phyloP scores from a whole-genome alignment of 2,329 filamentous ascomycete genomes.

The Alternaria panax region DNA sequence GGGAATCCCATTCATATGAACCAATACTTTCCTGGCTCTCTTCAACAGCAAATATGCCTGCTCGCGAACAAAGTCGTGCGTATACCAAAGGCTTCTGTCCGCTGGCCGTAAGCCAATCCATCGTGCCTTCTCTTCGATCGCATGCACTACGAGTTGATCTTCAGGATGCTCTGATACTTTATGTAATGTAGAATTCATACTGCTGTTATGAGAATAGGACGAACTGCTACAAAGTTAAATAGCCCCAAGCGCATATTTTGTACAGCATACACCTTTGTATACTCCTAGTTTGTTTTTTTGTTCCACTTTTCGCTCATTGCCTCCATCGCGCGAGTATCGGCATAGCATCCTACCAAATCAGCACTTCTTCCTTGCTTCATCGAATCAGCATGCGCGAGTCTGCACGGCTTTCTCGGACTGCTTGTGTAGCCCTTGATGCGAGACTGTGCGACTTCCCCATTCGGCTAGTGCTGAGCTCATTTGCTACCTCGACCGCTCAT shows the following conservation, averaged over 20 bases:
- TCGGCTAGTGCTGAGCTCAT: neutral
- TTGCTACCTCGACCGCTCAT: neutral
- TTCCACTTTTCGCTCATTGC: neutral
- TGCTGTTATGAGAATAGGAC: neutral
- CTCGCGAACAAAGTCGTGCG: slow-evolving; percentile 23
- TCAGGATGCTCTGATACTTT: neutral
- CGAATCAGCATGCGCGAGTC: neutral
- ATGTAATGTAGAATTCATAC: neutral
- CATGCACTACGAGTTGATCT: slow-evolving; percentile 12
- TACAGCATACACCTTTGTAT: neutral
- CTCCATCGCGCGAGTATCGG: neutral
- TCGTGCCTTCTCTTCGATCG: slow-evolving; percentile 27
- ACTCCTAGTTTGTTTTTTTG: neutral
- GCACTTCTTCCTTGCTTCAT: neutral
- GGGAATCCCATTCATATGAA: neutral
- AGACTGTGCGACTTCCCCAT: neutral
- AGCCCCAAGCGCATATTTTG: neutral
- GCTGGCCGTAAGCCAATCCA: slow-evolving; percentile 14
- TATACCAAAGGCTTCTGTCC: slow-evolving; percentile 26
- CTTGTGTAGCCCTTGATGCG: neutral
- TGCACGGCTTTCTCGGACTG: neutral
- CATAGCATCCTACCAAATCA: neutral
- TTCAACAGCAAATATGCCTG: slow-evolving; percentile 17
- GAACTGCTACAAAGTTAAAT: neutral
- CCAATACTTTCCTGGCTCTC: neutral